Conservation (phyloP, 768 basidiomycete genomes). For the Cyathus striatus region DNA sequence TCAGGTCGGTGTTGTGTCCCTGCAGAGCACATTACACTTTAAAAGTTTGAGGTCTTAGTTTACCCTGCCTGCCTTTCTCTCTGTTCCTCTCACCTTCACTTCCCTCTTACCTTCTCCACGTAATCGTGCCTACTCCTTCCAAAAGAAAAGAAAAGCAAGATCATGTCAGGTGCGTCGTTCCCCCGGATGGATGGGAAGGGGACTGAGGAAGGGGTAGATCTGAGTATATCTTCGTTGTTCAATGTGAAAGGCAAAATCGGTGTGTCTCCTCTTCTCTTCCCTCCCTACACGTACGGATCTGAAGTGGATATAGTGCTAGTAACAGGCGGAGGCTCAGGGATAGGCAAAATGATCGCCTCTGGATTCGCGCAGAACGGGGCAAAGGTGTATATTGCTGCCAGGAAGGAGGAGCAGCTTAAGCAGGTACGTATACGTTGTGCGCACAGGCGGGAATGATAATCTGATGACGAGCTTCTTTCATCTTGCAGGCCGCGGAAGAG, state of each 20-base stretch:
- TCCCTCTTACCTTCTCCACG: too few relatives aligned
- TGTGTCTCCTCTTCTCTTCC: constrained; percentile 20
- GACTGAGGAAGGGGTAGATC: constrained; percentile 35
- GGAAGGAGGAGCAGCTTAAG: constrained; percentile 75
- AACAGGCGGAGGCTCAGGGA: constrained; percentile 80
- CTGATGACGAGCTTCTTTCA: too few relatives aligned
- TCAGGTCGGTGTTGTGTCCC: too few relatives aligned
- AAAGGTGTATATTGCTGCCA: constrained; percentile 84
- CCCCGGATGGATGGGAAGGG: too few relatives aligned
- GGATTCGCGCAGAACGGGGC: constrained; percentile 84
- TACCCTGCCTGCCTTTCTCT: too few relatives aligned
- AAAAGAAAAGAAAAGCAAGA: too few relatives aligned
- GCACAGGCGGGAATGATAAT: too few relatives aligned
- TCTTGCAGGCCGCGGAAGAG: constrained; percentile 43
- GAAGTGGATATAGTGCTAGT: constrained; percentile 49
- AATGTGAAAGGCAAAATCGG: constrained; percentile 68
- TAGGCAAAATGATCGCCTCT: constrained; percentile 81
- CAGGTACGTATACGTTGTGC: constrained; percentile 49
- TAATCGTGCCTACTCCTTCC: too few relatives aligned
- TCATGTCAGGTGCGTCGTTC: too few relatives aligned
- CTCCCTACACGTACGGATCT: not conserved
- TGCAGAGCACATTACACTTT: too few relatives aligned
- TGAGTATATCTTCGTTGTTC: constrained; percentile 52
- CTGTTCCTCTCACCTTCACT: too few relatives aligned
- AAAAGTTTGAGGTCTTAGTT: too few relatives aligned